Conservation (phyloP, 2,329 filamentous ascomycete species). For the Curvularia spicifera region DNA sequence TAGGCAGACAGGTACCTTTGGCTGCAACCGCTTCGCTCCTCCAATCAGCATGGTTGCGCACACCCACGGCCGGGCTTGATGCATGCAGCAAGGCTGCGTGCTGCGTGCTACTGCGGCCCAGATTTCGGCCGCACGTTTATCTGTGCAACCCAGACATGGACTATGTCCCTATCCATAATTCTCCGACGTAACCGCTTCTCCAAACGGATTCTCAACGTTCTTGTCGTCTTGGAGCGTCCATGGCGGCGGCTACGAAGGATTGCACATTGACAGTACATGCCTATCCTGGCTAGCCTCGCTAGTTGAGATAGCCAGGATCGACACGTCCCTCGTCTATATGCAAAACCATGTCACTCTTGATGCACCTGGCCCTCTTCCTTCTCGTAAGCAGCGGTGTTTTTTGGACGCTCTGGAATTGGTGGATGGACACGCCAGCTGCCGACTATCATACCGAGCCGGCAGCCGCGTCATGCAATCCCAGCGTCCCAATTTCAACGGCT, state of each 20-base stretch:
- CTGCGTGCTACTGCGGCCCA: neutral
- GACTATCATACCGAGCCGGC: neutral
- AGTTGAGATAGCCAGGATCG: neutral
- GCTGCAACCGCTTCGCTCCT: neutral
- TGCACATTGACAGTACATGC: neutral
- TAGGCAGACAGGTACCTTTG: neutral
- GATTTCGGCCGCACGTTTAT: neutral
- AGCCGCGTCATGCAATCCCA: slow-evolving; percentile 1
- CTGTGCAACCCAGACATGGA: neutral
- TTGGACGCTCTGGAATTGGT: neutral
- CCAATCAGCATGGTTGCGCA: neutral
- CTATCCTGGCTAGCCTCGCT: neutral
- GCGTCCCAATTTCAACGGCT: neutral
- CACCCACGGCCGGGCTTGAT: neutral
- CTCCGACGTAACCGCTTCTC: neutral
- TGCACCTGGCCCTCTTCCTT: neutral
- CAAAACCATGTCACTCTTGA: neutral
- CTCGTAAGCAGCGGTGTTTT: slow-evolving; percentile 2
- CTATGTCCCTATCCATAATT: neutral
- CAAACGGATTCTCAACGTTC: too few species aligned
- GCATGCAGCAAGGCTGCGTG: neutral
- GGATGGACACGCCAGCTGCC: neutral
- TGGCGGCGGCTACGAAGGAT: neutral
- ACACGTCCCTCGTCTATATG: neutral
- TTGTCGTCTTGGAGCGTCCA: neutral